phyloP scores from a whole-genome alignment of 208 protist species.

The Vickermania ingenoplastis region DNA sequence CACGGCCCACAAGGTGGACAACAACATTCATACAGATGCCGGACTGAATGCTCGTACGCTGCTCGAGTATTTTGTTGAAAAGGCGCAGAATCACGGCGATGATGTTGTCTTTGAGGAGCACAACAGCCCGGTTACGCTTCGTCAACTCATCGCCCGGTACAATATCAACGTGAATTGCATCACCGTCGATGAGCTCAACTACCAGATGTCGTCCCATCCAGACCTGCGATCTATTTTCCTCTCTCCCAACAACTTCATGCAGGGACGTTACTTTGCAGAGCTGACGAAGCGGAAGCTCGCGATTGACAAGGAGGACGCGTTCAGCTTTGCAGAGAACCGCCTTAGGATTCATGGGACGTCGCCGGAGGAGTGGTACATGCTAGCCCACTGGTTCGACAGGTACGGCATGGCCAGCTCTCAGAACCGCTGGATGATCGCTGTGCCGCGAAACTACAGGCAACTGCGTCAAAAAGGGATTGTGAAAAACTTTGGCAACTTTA shows the following conservation, averaged over 20 bases:
- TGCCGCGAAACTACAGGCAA: slow-evolving; percentile 87
- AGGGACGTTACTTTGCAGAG: slow-evolving; percentile 90
- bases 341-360: slow-evolving; percentile 68
- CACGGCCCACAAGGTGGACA: slow-evolving; percentile 88
- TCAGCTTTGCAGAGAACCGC: slow-evolving; percentile 81
- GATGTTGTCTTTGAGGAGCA: slow-evolving; percentile 85
- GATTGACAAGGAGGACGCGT: slow-evolving; percentile 79
- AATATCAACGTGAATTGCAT: slow-evolving; percentile 69
- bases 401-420: slow-evolving; percentile 94
- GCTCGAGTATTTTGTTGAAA: slow-evolving; percentile 87
- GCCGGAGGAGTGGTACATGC: slow-evolving; percentile 89
- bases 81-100: slow-evolving; percentile 77
- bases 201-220: slow-evolving; percentile 55
- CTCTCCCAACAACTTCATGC: slow-evolving; percentile 83
- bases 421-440: slow-evolving; percentile 95
- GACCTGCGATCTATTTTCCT: slow-evolving; percentile 72
- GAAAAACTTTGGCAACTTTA: slow-evolving; percentile 90
- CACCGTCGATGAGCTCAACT: slow-evolving; percentile 82
- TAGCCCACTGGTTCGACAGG: slow-evolving; percentile 94
- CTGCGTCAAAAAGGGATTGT: slow-evolving; percentile 72
- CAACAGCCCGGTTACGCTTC: slow-evolving; percentile 64
- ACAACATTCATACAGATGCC: slow-evolving; percentile 81
- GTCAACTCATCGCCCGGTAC: slow-evolving; percentile 61
- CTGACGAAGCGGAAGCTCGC: slow-evolving; percentile 77
- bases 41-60: slow-evolving; percentile 81